Evolutionary conservation across 1,284 basidiomycete species (phyloP).

Genomic region (Macrocystidia cucumis): DNA sequence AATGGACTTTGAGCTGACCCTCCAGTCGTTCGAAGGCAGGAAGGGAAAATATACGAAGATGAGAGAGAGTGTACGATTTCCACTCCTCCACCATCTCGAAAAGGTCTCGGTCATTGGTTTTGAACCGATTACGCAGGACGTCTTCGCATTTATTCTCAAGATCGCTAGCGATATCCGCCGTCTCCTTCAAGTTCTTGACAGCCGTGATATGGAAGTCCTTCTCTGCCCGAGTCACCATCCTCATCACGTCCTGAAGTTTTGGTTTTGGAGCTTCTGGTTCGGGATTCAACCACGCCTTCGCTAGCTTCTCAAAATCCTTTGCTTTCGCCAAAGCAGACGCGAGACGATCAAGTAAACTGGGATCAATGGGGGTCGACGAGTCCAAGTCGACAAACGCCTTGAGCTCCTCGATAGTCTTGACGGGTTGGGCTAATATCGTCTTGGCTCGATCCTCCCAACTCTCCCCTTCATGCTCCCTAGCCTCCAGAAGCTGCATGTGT

Average conservation of each 20-base stretch:
- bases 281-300: slow-evolving; percentile 56
- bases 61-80: slow-evolving; percentile 61
- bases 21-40: slow-evolving; percentile 68
- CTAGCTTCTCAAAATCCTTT: slow-evolving; percentile 70
- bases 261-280: slow-evolving; percentile 47
- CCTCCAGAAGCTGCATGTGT: slow-evolving; percentile 49
- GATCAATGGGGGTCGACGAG: slow-evolving; percentile 54
- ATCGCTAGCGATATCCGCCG: slow-evolving; percentile 63
- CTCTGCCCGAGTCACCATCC: slow-evolving; percentile 60
- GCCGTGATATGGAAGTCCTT: slow-evolving; percentile 66
- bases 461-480: slow-evolving; percentile 50
- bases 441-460: slow-evolving; percentile 67
- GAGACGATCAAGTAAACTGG: slow-evolving; percentile 50
- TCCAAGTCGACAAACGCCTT: slow-evolving; percentile 59
- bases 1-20: slow-evolving; percentile 54
- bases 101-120: slow-evolving; percentile 49
- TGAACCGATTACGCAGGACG: slow-evolving; percentile 49
- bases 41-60: slow-evolving; percentile 63
- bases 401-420: slow-evolving; percentile 67
- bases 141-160: slow-evolving; percentile 67
- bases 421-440: slow-evolving; percentile 50
- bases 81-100: slow-evolving; percentile 66
- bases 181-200: slow-evolving; percentile 56
- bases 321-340: slow-evolving; percentile 54
- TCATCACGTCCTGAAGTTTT: slow-evolving; percentile 56